Evolutionary conservation across 1,284 basidiomycete species (phyloP).

Genomic region (Neonothopanus nambi): DNA sequence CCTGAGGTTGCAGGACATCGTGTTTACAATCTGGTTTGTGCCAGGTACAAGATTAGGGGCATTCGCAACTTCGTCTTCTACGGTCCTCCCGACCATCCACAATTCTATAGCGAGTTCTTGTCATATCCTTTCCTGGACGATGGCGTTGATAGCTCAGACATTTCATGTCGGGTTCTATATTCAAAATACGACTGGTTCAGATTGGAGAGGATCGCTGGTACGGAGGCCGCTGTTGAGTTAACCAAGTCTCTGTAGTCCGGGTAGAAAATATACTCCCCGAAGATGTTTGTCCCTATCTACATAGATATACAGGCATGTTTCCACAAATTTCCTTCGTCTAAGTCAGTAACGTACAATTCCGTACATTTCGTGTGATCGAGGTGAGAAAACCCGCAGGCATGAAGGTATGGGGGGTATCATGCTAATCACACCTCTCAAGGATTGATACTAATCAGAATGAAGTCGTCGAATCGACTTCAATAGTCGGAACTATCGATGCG

Average conservation of each 20-base stretch:
- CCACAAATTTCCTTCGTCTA: background rate
- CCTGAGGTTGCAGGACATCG: slow-evolving; percentile 5
- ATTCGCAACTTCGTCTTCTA: slow-evolving; percentile 94
- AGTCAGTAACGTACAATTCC: slow-evolving; percentile 1
- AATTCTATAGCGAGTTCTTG: slow-evolving; percentile 89
- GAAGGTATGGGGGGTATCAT: slow-evolving; percentile 8
- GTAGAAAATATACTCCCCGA: background rate
- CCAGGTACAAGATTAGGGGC: slow-evolving; percentile 87
- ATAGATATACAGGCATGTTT: background rate
- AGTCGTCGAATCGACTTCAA: slow-evolving; percentile 91
- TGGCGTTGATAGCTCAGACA: slow-evolving; percentile 75
- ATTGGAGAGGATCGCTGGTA: slow-evolving; percentile 80
- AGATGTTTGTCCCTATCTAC: background rate
- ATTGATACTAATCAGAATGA: slow-evolving; percentile 56
- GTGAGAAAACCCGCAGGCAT: background rate
- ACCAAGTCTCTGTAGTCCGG: slow-evolving; percentile 27
- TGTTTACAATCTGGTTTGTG: slow-evolving; percentile 5
- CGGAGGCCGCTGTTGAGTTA: slow-evolving; percentile 50
- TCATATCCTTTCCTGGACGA: slow-evolving; percentile 86
- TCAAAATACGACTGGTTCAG: slow-evolving; percentile 87
- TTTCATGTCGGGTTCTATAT: slow-evolving; percentile 79
- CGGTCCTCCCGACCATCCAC: slow-evolving; percentile 84
- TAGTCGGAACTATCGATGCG: slow-evolving; percentile 91
- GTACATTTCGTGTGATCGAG: background rate
- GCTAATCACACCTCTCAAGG: background rate